Percentiles rank a stretch among this genome's conserved stretches.
These are phyloP conservation scores for Colletotrichum lindemuthianum DNA, from an alignment of 2,329 filamentous ascomycete genomes.

Conservation along the genomic window DNA sequence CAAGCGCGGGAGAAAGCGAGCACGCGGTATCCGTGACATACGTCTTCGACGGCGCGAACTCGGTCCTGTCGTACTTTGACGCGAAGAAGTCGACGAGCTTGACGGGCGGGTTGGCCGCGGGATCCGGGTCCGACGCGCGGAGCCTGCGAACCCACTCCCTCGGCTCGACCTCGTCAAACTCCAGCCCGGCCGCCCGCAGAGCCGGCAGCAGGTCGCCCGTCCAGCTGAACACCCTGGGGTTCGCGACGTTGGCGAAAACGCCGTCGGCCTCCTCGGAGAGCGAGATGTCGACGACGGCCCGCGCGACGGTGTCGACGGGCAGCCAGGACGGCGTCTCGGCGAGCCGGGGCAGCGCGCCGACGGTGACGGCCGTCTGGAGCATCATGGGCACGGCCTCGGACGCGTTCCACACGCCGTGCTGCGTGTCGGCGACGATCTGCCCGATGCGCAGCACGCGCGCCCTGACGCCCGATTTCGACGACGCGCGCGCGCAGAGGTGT, in stretches of 20 bases:
- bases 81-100: conserved; percentile 64
- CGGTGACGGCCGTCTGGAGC: conserved; percentile 55
- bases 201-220: conserved; percentile 59
- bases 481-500: conserved; percentile 47
- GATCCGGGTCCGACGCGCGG: conserved; percentile 54
- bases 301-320: conserved; percentile 56
- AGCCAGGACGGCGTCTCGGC: conserved; percentile 57
- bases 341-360: conserved; percentile 56
- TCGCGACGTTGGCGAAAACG: conserved; percentile 59
- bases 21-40: conserved; percentile 51
- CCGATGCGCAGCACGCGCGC: conserved; percentile 57
- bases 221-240: conserved; percentile 60
- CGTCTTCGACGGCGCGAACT: conserved; percentile 54
- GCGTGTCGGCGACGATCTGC: conserved; percentile 60
- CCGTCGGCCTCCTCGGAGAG: conserved; percentile 39
- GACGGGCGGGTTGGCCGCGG: conserved; percentile 58
- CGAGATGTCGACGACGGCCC: conserved; percentile 51
- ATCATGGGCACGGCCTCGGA: conserved; percentile 64
- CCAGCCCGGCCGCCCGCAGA: conserved; percentile 53
- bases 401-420: conserved; percentile 60
- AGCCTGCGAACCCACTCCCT: conserved; percentile 56
- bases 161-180: conserved; percentile 55
- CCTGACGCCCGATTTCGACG: conserved; percentile 43
- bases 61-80: conserved; percentile 48
- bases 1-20: conserved; percentile 57